Base-by-base conservation (phyloP, 1,284 basidiomycete genomes). In the Neonothopanus nambi region DNA sequence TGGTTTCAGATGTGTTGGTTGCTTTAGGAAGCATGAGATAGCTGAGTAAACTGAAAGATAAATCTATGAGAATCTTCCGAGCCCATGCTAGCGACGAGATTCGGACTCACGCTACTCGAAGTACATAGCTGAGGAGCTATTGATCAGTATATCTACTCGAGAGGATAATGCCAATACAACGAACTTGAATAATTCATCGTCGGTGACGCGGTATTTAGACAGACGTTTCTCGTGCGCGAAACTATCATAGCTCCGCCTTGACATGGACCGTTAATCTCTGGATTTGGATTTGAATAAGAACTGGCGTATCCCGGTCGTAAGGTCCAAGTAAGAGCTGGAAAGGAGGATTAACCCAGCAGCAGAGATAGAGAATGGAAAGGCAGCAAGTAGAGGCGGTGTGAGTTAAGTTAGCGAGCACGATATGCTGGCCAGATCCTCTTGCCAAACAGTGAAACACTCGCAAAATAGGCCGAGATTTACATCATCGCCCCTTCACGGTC, bases 101-200 rank as follows among this genome's bases (percentile, higher is more conserved):
- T 56, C 85, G 74, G 12, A 38, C 55, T 42, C 68, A 92, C 90
- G 86, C 85, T 71, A 88, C 85, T 59, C 91, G 84, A 47, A 92
- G 76, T 28, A 80, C 79, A 79, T 89, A 89, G 60, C 90, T 92
- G 59, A 57, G 43, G 12, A 46, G 42, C 42, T 52, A n/a, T 49
- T 52, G 56, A 23, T 35, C 40, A 52, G 54, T n/a, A 33, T 33
- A 33, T 33, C 12, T 39, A 20, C 26, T 37, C 15, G 54, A 18
- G 50, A 41, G 51, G 48, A 52, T 45, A 57, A 47, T 54, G 11
- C 40, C 3, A 54, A 37, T 46, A 24, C 21, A 56, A 78, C 83
- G 54, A 66, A 93, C 90, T 89, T 82, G 74, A 90, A 91, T 62
- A 93, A 73, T 64, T 91, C 88, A 54, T 91, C 87, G 63, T 93